A percentile compares a stretch with the other conserved stretches of the same genome.
Evolutionary conservation across 2,329 filamentous ascomycete species (phyloP).

Genomic region (Alternaria arbusti): DNA sequence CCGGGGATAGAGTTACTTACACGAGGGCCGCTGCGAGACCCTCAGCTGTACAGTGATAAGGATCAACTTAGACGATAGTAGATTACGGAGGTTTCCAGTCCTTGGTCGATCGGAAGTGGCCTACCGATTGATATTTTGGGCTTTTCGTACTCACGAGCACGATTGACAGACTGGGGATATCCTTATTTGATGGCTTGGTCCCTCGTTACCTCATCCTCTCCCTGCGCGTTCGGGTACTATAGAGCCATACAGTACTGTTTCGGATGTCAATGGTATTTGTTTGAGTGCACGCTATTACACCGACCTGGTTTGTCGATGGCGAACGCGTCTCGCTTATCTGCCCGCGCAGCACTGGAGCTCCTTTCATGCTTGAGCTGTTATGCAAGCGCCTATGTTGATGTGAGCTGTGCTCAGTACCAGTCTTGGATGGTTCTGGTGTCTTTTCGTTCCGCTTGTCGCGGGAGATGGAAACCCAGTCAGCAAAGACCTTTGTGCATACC

Average conservation of each 20-base stretch:
- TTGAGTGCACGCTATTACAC: neutral
- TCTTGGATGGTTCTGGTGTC: neutral
- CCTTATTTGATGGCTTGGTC: neutral
- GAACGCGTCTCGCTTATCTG: neutral
- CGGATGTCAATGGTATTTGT: neutral
- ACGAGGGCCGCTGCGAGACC: neutral
- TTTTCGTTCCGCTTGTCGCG: neutral
- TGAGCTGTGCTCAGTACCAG: neutral
- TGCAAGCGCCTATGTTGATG: neutral
- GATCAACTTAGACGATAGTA: neutral
- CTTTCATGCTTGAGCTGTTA: neutral
- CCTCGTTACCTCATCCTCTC: neutral
- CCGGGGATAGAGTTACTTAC: neutral
- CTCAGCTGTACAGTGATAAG: neutral
- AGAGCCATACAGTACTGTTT: neutral
- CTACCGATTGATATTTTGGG: neutral
- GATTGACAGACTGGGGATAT: neutral
- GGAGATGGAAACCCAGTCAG: neutral
- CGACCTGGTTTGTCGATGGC: neutral
- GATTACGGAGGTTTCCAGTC: neutral
- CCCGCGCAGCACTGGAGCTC: neutral
- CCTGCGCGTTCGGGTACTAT: neutral
- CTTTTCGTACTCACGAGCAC: neutral
- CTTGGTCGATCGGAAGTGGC: neutral
- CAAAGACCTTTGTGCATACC: neutral